Evolutionary conservation across 805 yeast genomes (phyloP), one percentile per base, ranked within the genome.

Genomic region (Wickerhamomyces chambardii): DNA sequence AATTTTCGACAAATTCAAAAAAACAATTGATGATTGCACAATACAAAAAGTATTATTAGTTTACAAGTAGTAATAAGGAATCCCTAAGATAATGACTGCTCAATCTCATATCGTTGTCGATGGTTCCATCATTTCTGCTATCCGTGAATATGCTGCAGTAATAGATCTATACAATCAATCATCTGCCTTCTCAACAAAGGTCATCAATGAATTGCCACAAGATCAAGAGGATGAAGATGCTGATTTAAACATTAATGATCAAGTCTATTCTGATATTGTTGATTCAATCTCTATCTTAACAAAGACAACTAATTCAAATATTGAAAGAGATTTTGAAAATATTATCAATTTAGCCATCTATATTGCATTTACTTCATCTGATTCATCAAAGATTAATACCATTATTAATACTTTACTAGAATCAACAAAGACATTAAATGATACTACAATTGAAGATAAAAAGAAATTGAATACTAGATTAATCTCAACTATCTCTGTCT

Each of bases 41-140:
- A n/a, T n/a, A n/a, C n/a, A n/a, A n/a, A n/a, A n/a, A n/a, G n/a
- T n/a, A n/a, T n/a, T n/a, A n/a, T n/a, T n/a, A n/a, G n/a, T n/a
- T n/a, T n/a, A n/a, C n/a, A n/a, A n/a, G n/a, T n/a, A n/a, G n/a
- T n/a, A n/a, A n/a, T n/a, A n/a, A 19, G 22, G 9, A 19, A 19
- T 9, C 6, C 9, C 22, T 6, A 19, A 19, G 6, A 5, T 2
- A 6, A 44, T 45, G 47, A 35, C 43, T 32, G 45, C 38, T 30
- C 46, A 43, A 32, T 42, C 53, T 14, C 40, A 42, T 25, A 62
- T 30, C 26, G 53, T 35, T 62, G 70, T 37, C 29, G 69, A 68
- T 41, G 68, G 67, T 3, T 62, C 69, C 32, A 32, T 56, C 5
- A 41, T 52, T 32, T 72, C 63, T 39, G 37, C 53, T 5, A 51